Conservation (phyloP, 108 stramenopile species). For the Stephanodiscus triporus region DNA sequence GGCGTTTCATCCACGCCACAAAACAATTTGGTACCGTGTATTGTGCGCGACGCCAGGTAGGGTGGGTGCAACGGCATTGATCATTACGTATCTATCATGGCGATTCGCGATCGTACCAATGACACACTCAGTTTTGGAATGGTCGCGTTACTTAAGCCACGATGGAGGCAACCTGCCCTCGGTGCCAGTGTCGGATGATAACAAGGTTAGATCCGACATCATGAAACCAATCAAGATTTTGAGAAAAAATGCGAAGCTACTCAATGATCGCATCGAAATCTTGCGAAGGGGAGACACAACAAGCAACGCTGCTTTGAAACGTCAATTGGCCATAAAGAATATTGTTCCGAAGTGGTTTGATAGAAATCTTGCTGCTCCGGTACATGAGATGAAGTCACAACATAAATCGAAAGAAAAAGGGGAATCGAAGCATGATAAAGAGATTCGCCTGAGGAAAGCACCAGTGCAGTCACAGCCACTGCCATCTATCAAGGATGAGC, state of each 20-base stretch:
- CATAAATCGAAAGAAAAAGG: background rate
- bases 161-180: conserved; percentile 13
- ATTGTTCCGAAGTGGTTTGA: conserved; percentile 47
- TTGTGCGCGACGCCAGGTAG: conserved; percentile 59
- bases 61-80: conserved; percentile 14
- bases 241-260: conserved; percentile 42
- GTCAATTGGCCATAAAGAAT: conserved; percentile 27
- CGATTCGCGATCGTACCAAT: conserved; percentile 26
- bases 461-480: background rate
- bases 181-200: conserved; percentile 28
- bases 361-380: conserved; percentile 19
- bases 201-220: conserved; percentile 25
- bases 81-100: conserved; percentile 38
- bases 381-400: background rate
- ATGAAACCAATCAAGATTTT: conserved; percentile 28
- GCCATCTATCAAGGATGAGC: background rate
- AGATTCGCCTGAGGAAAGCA: background rate
- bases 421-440: conserved; percentile 6
- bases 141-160: conserved; percentile 17
- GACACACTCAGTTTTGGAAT: conserved; percentile 18
- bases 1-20: conserved; percentile 41
- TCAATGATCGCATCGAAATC: conserved; percentile 32
- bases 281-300: conserved; percentile 20
- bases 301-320: conserved; percentile 21
- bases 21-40: conserved; percentile 66